phyloP scores from a whole-genome alignment of 108 stramenopile genomes.

The Cyclotella cryptica region DNA sequence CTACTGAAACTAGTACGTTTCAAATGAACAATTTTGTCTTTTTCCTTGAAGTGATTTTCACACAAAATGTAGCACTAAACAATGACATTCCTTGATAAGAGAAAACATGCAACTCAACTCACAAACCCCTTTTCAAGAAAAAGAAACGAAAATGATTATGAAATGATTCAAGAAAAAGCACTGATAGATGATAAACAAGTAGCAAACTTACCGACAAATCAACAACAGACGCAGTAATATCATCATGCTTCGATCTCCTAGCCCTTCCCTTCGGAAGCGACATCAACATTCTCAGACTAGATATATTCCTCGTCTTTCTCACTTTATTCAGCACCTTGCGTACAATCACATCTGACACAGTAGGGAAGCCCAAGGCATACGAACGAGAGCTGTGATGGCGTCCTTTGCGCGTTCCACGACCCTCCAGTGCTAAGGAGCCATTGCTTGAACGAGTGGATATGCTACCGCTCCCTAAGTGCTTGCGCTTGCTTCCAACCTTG shows the following conservation, averaged over 20 bases:
- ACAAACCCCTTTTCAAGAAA: constrained; percentile 9
- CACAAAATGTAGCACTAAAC: background rate
- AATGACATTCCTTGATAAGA: background rate
- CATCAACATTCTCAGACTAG: constrained; percentile 81
- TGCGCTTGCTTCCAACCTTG: constrained; percentile 46
- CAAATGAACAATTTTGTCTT: too few species aligned
- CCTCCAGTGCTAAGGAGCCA: constrained; percentile 52
- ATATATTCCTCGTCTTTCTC: constrained; percentile 77
- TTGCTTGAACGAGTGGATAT: constrained; percentile 50
- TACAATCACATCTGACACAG: constrained; percentile 85
- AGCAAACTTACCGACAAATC: constrained; percentile 62
- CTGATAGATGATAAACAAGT: background rate
- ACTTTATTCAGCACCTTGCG: constrained; percentile 87
- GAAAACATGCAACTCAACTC: background rate
- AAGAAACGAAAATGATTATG: background rate
- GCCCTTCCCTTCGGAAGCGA: constrained; percentile 81
- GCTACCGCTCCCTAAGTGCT: constrained; percentile 37
- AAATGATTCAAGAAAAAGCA: background rate
- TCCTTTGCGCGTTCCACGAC: constrained; percentile 14
- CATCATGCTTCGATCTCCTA: constrained; percentile 88
- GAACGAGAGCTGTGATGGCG: constrained; percentile 38
- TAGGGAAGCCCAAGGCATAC: constrained; percentile 51
- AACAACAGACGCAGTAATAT: constrained; percentile 86
- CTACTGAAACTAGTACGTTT: too few species aligned
- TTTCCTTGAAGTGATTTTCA: background rate